Evolutionary conservation across 768 basidiomycete genomes (phyloP).

Genomic region (Rubroboletus satanas): DNA sequence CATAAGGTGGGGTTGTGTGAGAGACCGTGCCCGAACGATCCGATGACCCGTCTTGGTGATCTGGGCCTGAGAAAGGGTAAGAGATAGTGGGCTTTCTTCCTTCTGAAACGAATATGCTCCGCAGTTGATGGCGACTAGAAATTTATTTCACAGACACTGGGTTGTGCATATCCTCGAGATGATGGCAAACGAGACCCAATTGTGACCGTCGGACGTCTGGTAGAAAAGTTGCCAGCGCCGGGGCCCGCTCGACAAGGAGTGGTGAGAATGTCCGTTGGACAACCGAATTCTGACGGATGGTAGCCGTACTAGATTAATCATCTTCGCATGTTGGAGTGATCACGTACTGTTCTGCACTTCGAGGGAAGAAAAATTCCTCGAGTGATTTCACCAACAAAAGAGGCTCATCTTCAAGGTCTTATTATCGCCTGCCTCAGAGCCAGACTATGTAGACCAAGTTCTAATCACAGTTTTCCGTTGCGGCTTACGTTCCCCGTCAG

Average conservation of each 20-base stretch:
- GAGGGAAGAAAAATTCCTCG: background rate
- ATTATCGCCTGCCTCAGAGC: background rate
- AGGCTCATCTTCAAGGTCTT: background rate
- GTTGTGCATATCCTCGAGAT: background rate
- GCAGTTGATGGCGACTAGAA: background rate
- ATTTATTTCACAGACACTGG: background rate
- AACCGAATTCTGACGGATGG: background rate
- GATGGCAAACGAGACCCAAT: background rate
- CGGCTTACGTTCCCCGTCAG: background rate
- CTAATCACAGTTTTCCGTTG: background rate
- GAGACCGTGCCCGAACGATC: background rate
- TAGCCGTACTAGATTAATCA: background rate
- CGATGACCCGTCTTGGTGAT: background rate
- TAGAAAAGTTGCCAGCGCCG: background rate
- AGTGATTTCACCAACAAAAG: background rate
- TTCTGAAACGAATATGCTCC: background rate
- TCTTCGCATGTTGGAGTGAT: background rate
- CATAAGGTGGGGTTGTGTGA: constrained; percentile 5
- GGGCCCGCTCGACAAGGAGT: background rate
- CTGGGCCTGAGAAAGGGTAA: background rate
- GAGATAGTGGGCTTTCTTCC: background rate
- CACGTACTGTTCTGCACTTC: background rate
- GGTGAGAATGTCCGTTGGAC: background rate
- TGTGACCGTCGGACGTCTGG: background rate
- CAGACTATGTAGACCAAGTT: background rate